Percentiles rank a stretch among this genome's conserved stretches.
phyloP scores from a whole-genome alignment of 2,329 filamentous ascomycete species.

The Fusarium musae region DNA sequence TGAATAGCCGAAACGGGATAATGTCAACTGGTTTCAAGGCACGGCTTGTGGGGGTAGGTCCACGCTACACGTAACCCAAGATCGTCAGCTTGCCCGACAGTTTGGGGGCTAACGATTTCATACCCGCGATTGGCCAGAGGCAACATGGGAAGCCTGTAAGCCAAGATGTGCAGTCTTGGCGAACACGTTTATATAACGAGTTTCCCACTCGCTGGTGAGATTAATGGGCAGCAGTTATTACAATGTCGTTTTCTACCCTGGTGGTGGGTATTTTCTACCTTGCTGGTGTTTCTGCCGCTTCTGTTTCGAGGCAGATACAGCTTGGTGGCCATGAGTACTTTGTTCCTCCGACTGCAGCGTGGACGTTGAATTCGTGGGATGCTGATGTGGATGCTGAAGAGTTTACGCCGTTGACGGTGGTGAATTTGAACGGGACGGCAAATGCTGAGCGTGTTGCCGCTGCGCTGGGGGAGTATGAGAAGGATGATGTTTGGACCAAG shows the following conservation, averaged over 20 bases:
- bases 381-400: not conserved
- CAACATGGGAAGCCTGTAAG: not conserved
- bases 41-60: not conserved
- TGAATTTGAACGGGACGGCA: not conserved
- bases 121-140: not conserved
- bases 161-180: not conserved
- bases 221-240: not conserved
- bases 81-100: not conserved
- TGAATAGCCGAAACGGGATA: not conserved
- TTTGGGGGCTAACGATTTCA: not conserved
- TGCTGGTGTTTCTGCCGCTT: not conserved
- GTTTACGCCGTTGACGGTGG: slow-evolving; percentile 17
- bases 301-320: slow-evolving; percentile 24
- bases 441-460: not conserved
- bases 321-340: slow-evolving; percentile 18
- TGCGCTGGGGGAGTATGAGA: not conserved
- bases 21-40: not conserved
- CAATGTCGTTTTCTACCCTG: slow-evolving; percentile 1
- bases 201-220: not conserved
- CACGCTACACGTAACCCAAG: not conserved
- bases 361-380: slow-evolving; percentile 17
- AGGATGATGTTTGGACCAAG: slow-evolving; percentile 17
- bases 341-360: slow-evolving; percentile 5
- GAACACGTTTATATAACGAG: not conserved
- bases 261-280: not conserved